These are phyloP conservation scores for Funneliformis caledonium DNA, from an alignment of 371 early-diverging fungal species.

Conservation along the genomic window DNA sequence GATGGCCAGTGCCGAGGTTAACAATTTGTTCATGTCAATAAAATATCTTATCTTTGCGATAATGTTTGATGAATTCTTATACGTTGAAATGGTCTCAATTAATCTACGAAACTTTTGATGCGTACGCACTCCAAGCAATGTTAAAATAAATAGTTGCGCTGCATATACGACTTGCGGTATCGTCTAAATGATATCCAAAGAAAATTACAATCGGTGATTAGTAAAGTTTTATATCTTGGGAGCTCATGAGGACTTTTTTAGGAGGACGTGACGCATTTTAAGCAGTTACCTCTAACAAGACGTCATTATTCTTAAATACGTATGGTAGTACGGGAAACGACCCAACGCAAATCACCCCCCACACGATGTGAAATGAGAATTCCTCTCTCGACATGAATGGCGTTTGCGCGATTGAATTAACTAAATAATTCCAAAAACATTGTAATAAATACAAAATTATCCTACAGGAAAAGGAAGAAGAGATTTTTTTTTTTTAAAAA, in stretches of 20 bases:
- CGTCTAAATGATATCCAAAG: not conserved
- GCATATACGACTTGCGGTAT: not conserved
- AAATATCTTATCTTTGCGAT: conserved; percentile 54
- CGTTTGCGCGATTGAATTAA: conserved; percentile 54
- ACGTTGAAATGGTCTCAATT: conserved; percentile 45
- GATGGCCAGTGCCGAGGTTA: conserved; percentile 49
- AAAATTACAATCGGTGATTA: not conserved
- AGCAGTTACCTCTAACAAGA: conserved; percentile 6
- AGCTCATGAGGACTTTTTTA: not conserved
- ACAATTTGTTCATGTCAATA: conserved; percentile 54
- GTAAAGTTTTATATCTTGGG: not conserved
- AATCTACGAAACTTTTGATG: conserved; percentile 54
- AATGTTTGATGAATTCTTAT: conserved; percentile 50
- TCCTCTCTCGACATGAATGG: conserved; percentile 57
- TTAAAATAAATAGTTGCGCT: conserved; percentile 51
- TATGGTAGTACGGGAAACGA: conserved; percentile 54
- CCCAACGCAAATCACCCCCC: conserved; percentile 48
- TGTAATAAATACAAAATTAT: conserved; percentile 55
- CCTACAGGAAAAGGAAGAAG: conserved; percentile 40
- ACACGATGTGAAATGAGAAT: conserved; percentile 54
- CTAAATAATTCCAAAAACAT: conserved; percentile 61
- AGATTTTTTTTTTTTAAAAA: not conserved
- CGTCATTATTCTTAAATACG: conserved; percentile 48
- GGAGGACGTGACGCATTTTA: too few relatives aligned
- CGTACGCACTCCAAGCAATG: conserved; percentile 51